Evolutionary conservation across 2,329 filamentous ascomycete genomes (phyloP), one percentile per base, ranked within the genome.

Genomic region (Fusarium haematococcum): DNA sequence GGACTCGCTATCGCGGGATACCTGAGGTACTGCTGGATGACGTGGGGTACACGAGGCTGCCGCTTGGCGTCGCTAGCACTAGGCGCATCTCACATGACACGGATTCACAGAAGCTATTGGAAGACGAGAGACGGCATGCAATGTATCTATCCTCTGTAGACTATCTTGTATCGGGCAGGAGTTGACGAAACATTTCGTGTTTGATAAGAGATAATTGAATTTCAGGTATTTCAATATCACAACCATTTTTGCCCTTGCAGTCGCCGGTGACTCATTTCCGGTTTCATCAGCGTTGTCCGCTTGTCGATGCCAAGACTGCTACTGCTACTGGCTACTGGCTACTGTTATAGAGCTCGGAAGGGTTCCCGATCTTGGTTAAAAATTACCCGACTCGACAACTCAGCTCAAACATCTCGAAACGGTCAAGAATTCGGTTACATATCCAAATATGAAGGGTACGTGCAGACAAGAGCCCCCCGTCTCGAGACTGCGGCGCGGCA

Each of bases 401-500:
- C 59, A 37, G 20, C 30, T 62, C 59, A 50, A 64, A 23, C 59
- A 69, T 32, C 62, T 41, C 6, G 37, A 43, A 52, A 59, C 27
- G 33, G 30, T 57, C 59, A 30, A 60, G 27, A 71, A 50, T 6
- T 41, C 33, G 18, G 50, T 23, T 45, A 57, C 23, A 52, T 52
- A 18, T 35, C 52, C 67, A 30, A 67, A 54, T 30, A 78, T 78
- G 76, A 78, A 78, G 65, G 76, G 76, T 77, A 67, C 32, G 76
- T 73, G 41, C 67, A 63, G 50, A 64, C 43, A 45, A 23, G 39
- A 43, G 25, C 23, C 65, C 16, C 35, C 57, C 45, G 37, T 67
- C 33, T 32, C n/a, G 14, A 33, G 14, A 33, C n/a, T 13, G 18
- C 41, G 18, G 37, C 18, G 30, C 39, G 39, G 20, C 23, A 30